Percentiles rank a stretch among this genome's conserved stretches.
Evolutionary conservation across 306 rosid genomes (phyloP).

Genomic region (Fragaria ananassa): DNA sequence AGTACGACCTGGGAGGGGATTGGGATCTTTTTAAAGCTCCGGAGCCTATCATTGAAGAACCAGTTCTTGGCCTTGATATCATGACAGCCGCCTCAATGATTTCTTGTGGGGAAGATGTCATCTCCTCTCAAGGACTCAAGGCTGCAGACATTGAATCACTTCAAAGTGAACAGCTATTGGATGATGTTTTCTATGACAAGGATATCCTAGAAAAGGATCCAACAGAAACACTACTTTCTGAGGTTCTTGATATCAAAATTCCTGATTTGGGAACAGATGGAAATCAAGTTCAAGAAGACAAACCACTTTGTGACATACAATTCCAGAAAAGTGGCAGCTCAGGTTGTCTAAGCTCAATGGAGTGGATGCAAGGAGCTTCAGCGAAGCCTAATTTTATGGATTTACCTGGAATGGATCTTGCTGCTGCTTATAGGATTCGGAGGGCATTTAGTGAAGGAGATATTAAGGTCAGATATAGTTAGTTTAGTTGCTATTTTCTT

Average conservation of each 20-base stretch:
- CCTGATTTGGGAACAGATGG: constrained; percentile 47
- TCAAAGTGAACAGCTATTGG: constrained; percentile 78
- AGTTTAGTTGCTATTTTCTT: constrained; percentile 7
- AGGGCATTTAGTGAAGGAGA: constrained; percentile 92
- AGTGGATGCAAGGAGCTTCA: constrained; percentile 64
- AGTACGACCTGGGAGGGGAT: constrained; percentile 84
- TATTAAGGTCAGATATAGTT: constrained; percentile 66
- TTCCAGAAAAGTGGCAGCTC: constrained; percentile 70
- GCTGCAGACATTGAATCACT: constrained; percentile 70
- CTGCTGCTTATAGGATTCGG: constrained; percentile 73
- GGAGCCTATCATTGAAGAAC: constrained; percentile 73
- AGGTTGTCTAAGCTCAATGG: constrained; percentile 70
- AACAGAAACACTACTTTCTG: constrained; percentile 47
- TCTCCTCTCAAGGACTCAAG: constrained; percentile 58
- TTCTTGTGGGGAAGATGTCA: constrained; percentile 65
- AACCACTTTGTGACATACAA: constrained; percentile 39
- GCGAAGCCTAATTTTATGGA: constrained; percentile 60
- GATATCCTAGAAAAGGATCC: constrained; percentile 76
- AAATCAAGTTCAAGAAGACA: constrained; percentile 54
- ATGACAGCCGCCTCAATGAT: constrained; percentile 75
- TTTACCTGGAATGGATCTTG: constrained; percentile 61
- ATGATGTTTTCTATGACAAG: constrained; percentile 74
- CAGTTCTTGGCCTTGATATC: constrained; percentile 50
- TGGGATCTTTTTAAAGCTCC: constrained; percentile 98
- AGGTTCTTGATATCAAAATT: constrained; percentile 63